Percentiles rank a stretch among this genome's conserved stretches.
phyloP scores from a whole-genome alignment of 805 yeast species.

The Spathaspora girioi region DNA sequence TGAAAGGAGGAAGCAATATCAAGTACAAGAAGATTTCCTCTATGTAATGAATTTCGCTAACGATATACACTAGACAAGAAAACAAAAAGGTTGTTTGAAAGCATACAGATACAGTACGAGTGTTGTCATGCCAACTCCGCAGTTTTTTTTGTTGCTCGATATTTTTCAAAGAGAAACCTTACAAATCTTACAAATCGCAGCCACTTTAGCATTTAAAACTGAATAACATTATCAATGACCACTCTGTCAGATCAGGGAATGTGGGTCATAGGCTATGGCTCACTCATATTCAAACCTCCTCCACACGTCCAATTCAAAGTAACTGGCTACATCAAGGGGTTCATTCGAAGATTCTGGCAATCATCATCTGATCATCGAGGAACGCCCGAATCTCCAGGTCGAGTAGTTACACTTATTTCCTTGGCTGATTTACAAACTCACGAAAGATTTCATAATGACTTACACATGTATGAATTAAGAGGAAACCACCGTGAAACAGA shows the following conservation, averaged over 20 bases:
- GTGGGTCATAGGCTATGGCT: constrained; percentile 91
- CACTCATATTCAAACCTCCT: constrained; percentile 87
- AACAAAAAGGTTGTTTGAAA: too few relatives aligned
- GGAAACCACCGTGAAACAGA: constrained; percentile 7
- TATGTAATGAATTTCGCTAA: too few relatives aligned
- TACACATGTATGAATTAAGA: constrained; percentile 30
- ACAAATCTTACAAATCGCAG: neutral
- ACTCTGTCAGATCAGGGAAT: constrained; percentile 29
- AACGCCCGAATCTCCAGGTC: constrained; percentile 78
- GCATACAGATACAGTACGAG: too few relatives aligned
- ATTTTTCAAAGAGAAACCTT: too few relatives aligned
- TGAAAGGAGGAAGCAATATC: too few relatives aligned
- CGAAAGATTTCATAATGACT: constrained; percentile 38
- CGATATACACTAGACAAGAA: too few relatives aligned
- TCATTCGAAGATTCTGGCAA: constrained; percentile 86
- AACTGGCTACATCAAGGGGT: constrained; percentile 76
- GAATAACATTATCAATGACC: neutral
- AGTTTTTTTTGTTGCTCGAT: too few relatives aligned
- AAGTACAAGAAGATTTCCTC: too few relatives aligned
- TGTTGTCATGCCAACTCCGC: too few relatives aligned
- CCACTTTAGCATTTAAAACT: neutral
- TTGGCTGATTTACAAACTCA: constrained; percentile 48
- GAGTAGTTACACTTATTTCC: constrained; percentile 81
- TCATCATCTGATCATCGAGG: constrained; percentile 88
- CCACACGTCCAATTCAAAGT: constrained; percentile 59